These are phyloP conservation scores for Oropetium thomaeum DNA, from an alignment of 176 grass and related monocot species.

Conservation along the genomic window DNA sequence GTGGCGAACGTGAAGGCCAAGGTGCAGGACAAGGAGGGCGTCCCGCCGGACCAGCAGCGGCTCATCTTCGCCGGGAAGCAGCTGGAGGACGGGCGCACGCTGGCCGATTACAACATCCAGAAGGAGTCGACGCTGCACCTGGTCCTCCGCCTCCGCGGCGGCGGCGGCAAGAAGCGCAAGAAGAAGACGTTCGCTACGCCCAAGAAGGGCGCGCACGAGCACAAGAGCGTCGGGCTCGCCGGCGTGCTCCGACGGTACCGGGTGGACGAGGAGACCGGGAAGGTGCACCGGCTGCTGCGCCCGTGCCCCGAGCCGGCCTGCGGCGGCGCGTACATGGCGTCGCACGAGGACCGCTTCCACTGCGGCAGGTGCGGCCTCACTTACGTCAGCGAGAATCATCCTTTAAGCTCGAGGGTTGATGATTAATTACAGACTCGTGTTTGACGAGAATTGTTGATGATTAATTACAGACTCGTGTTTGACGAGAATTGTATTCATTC, in stretches of 20 bases:
- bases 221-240: conserved; percentile 26
- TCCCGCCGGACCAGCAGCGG: conserved; percentile 75
- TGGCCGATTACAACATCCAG: conserved; percentile 56
- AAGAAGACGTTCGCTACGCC: conserved; percentile 50
- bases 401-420: neutral
- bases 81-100: conserved; percentile 47
- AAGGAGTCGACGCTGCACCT: conserved; percentile 59
- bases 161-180: conserved; percentile 51
- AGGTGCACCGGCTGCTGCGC: conserved; percentile 27
- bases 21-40: conserved; percentile 66
- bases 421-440: neutral
- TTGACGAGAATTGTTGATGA: too few species aligned
- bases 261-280: conserved; percentile 40
- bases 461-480: neutral
- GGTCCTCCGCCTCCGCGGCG: conserved; percentile 52
- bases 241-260: conserved; percentile 35
- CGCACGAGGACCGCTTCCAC: conserved; percentile 25
- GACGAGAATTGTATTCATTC: too few species aligned
- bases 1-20: conserved; percentile 54
- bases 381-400: neutral
- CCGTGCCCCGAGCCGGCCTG: conserved; percentile 20
- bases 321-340: conserved; percentile 34
- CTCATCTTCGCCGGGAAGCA: conserved; percentile 68
- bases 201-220: conserved; percentile 46
- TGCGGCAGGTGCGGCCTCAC: conserved; percentile 37